A percentile compares a stretch with the other conserved stretches of the same genome.
Evolutionary conservation across 2,329 filamentous ascomycete species (phyloP).

Genomic region (Endoconidiophora polonica): DNA sequence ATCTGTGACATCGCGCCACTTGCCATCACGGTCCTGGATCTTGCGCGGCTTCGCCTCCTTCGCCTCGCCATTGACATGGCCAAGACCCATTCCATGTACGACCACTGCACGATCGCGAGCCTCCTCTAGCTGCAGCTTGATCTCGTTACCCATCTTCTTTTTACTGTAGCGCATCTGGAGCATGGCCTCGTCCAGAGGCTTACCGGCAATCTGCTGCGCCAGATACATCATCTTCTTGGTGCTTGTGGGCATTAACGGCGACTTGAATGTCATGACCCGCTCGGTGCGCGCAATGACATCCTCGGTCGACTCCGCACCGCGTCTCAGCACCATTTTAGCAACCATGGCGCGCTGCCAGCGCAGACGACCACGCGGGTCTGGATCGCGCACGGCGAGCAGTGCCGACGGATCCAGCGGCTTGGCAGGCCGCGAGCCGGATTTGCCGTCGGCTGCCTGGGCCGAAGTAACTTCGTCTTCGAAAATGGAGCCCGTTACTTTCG

Average conservation of each 20-base stretch:
- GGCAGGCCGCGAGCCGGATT: constrained; percentile 16
- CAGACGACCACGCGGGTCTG: constrained; percentile 52
- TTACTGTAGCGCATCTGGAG: constrained; percentile 88
- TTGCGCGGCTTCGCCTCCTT: constrained; percentile 20
- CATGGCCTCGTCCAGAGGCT: constrained; percentile 86
- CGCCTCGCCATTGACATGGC: constrained; percentile 22
- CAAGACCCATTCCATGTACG: constrained; percentile 69
- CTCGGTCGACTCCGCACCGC: constrained; percentile 32
- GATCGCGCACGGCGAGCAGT: constrained; percentile 39
- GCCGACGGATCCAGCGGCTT: constrained; percentile 12
- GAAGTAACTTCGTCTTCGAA: constrained; percentile 41
- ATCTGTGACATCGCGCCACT: constrained; percentile 52
- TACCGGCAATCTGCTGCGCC: constrained; percentile 77
- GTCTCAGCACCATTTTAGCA: constrained; percentile 53
- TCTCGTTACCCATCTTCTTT: constrained; percentile 77
- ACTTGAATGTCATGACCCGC: constrained; percentile 39
- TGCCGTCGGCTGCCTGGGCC: constrained; percentile 22
- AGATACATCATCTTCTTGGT: constrained; percentile 83
- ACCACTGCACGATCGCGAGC: constrained; percentile 70
- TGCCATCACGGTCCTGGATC: constrained; percentile 61
- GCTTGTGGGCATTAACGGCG: constrained; percentile 62
- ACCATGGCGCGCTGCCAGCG: constrained; percentile 76
- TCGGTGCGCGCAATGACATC: constrained; percentile 52
- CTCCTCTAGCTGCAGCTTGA: constrained; percentile 61
- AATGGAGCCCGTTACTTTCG: constrained; percentile 37